These are phyloP conservation scores for Lachnellula arida DNA, from an alignment of 2,329 filamentous ascomycete species.

Conservation along the genomic window DNA sequence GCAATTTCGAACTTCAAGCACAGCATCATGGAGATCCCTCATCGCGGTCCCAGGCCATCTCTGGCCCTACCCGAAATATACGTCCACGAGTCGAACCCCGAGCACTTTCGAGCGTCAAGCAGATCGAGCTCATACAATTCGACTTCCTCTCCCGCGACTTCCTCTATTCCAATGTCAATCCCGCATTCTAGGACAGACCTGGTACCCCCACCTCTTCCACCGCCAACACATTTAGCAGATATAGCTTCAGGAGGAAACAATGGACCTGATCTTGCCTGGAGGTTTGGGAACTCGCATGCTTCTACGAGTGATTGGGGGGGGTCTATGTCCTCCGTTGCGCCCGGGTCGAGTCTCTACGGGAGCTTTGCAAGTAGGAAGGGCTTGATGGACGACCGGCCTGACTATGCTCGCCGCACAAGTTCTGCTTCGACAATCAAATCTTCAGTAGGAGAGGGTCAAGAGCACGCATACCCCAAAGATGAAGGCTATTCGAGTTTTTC, in stretches of 20 bases:
- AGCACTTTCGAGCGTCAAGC: slow-evolving; percentile 26
- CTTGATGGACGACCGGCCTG: slow-evolving; percentile 23
- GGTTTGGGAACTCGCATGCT: slow-evolving; percentile 53
- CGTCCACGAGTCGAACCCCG: slow-evolving; percentile 37
- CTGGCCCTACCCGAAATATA: slow-evolving; percentile 37
- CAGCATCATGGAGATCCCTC: slow-evolving; percentile 40
- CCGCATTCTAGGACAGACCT: slow-evolving; percentile 46
- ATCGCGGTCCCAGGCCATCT: slow-evolving; percentile 22
- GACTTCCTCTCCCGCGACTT: slow-evolving; percentile 35
- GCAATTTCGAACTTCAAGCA: slow-evolving; percentile 13
- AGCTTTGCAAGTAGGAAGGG: slow-evolving; percentile 34
- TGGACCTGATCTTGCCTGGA: slow-evolving; percentile 58
- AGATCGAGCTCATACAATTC: slow-evolving; percentile 26
- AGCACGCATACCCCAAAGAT: slow-evolving; percentile 27
- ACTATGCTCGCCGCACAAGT: slow-evolving; percentile 33
- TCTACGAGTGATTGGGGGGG: slow-evolving; percentile 41
- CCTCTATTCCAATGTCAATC: slow-evolving; percentile 57
- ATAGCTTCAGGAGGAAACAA: slow-evolving; percentile 50
- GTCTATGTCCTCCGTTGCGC: slow-evolving; percentile 38
- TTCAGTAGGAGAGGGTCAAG: slow-evolving; percentile 40
- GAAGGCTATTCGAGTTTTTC: slow-evolving; percentile 35
- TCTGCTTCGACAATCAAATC: slow-evolving; percentile 40
- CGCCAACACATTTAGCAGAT: slow-evolving; percentile 54
- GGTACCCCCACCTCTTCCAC: slow-evolving; percentile 60
- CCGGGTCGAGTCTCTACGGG: slow-evolving; percentile 46